Evolutionary conservation across 2,329 filamentous ascomycete genomes (phyloP), one percentile per base, ranked within the genome.

Genomic region (Trichoderma cornu-damae): DNA sequence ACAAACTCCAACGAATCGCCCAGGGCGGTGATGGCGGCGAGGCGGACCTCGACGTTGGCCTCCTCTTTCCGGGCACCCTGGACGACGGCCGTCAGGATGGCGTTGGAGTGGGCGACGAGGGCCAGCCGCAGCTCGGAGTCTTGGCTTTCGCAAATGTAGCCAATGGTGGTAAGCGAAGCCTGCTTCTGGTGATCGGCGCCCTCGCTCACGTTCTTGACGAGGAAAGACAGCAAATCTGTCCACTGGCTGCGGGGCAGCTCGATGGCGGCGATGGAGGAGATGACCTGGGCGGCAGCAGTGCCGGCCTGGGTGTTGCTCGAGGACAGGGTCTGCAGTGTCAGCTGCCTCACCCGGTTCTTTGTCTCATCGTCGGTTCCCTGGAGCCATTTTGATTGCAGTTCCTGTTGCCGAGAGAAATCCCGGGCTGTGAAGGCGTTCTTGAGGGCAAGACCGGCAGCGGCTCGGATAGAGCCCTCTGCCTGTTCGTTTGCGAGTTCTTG

Each of bases 361-460:
- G 91, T 89, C 60, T 88, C 85, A 65, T 84, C 80, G 68, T 90
- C 88, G 64, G 93, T 87, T 70, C 89, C 85, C 72, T 87, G 84
- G 61, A 94, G 79, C 94, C 94, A 99, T 87, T 95, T 91, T 70
- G 85, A 82, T 77, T 97, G 94, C 59, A 97, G 84, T 72, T 95
- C 89, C 70, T 89, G 87, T 76, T 96, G 86, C 70, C 91, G 88
- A 68, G 85, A 79, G 69, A 87, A 87, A 75, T 99, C 94, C 80
- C 94, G 88, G 69, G 92, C 89, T 70, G 90, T 90, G 79, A 99
- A 97, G 68, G 94, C 89, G 81, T 99, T 99, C 79, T 99, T 99
- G 70, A 99, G 81, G 66, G 94, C 93, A 67, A 99, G 84, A 84
- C 92, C 94, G 67, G 94, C 94, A 66, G 94, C 93, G 66, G 90